Base-by-base conservation (phyloP, 306 rosid species). In the Prunus salicina region DNA sequence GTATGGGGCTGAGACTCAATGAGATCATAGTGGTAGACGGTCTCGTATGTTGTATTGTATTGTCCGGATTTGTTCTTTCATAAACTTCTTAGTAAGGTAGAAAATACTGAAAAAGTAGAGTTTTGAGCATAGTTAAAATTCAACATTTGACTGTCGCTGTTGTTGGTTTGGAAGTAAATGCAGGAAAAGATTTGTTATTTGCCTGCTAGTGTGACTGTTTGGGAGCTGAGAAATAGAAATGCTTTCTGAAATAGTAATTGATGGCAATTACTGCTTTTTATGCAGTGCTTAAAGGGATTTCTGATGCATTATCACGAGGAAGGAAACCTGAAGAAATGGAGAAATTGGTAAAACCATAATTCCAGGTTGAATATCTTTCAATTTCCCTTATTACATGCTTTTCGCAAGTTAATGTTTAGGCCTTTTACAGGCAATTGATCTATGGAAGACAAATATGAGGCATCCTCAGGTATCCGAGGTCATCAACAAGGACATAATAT, bases 271-370 rank as follows among this genome's bases (percentile, higher is more conserved):
- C 76, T 84, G 70, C 76, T 73, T 60, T 73, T 64, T 73, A 69
- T 83, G 85, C 89, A 95, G 97, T 95, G 84, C 96, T 95, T 27
- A 92, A 88, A 80, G 97, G 97, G 71, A 90, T 92, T 63, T 90
- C 96, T 58, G 97, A 95, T 89, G 96, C 89, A 58, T 79, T 95
- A 75, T 95, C 97, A 43, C 85, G 97, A 63, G 96, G 99, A 78
- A 92, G 88, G 88, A 95, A 87, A 81, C 85, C 87, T 0, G 97
- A 95, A 7, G 99, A 92, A 69, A 90, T 90, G 97, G 86, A 87
- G 32, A 73, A 73, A 64, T 71, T 89, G 96, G 96, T 93, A 89
- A 79, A 78, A 28, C 14, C 16, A 5, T 20, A n/a, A 41, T 61
- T 69, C 71, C 20, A 4, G 13, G 12, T 67, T 72, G 28, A 27